Percentiles rank a stretch among this genome's conserved stretches.
Evolutionary conservation across 1,284 basidiomycete species (phyloP).

Genomic region (Somion occarium): DNA sequence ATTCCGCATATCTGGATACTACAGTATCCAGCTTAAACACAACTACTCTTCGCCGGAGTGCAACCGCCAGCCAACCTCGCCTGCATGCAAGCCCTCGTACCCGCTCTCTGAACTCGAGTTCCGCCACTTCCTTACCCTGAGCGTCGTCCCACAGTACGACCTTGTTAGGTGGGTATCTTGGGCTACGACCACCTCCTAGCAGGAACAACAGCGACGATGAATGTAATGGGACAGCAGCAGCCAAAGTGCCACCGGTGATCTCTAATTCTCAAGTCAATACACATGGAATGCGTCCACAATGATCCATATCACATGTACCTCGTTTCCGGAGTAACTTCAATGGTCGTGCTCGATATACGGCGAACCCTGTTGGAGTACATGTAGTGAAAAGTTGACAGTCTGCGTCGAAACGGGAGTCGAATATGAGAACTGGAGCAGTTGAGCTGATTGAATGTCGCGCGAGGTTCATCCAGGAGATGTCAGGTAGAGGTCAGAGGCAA

Average conservation of each 20-base stretch:
- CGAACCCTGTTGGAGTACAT: conserved; percentile 81
- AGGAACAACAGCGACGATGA: conserved; percentile 85
- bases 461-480: conserved; percentile 67
- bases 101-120: conserved; percentile 88
- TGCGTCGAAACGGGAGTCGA: conserved; percentile 73
- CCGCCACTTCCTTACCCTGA: conserved; percentile 71
- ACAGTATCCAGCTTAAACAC: conserved; percentile 70
- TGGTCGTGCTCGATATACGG: conserved; percentile 80
- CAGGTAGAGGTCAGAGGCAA: conserved; percentile 1
- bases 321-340: conserved; percentile 75
- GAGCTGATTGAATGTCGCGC: conserved; percentile 83
- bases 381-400: conserved; percentile 80
- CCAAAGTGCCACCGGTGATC: conserved; percentile 75
- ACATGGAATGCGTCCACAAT: conserved; percentile 1
- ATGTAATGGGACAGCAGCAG: conserved; percentile 75
- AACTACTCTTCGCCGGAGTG: conserved; percentile 74
- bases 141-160: conserved; percentile 88
- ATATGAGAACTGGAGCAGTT: conserved; percentile 71
- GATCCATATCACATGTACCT: conserved; percentile 39
- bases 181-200: conserved; percentile 84
- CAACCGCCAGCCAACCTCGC: conserved; percentile 80
- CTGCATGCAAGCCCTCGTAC: conserved; percentile 80
- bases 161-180: conserved; percentile 94
- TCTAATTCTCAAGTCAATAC: conserved; percentile 35
- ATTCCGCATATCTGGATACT: conserved; percentile 67